Evolutionary conservation across 345 rosid species (phyloP).

Genomic region (Erucastrum elatum): DNA sequence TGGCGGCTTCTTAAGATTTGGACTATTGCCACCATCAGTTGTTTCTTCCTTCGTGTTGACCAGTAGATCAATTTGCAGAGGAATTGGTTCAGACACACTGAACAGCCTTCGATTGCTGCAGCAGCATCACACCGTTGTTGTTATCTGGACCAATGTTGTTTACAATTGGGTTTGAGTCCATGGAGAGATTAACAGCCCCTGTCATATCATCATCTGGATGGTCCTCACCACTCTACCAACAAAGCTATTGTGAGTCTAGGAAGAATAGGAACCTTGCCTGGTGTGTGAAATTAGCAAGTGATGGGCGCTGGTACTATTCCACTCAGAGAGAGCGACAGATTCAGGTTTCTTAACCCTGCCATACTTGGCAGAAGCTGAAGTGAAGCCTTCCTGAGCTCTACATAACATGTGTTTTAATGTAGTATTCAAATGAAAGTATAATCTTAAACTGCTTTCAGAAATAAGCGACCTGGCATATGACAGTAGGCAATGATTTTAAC

Average conservation of each 20-base stretch:
- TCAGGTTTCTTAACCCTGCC: no score
- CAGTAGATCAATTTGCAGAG: not conserved
- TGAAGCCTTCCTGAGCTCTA: no score
- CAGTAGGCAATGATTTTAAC: no score
- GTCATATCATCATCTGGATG: not conserved
- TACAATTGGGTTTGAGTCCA: not conserved
- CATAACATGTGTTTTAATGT: no score
- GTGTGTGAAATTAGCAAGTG: no score
- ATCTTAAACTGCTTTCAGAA: no score
- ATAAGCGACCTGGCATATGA: no score
- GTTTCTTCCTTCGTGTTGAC: not conserved
- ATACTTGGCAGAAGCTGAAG: no score
- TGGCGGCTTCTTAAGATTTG: not conserved
- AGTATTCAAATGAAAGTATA: no score
- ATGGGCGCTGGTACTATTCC: no score
- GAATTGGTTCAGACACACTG: not conserved
- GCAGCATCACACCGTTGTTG: not conserved
- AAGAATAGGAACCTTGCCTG: no score
- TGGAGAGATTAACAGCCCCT: not conserved
- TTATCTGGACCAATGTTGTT: not conserved
- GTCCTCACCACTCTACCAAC: not conserved
- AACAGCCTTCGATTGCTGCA: not conserved
- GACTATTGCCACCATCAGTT: not conserved
- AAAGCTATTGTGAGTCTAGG: not conserved
- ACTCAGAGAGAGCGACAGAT: no score